Conservation (phyloP, 1,284 basidiomycete species). For the Ustilago cynodontis region DNA sequence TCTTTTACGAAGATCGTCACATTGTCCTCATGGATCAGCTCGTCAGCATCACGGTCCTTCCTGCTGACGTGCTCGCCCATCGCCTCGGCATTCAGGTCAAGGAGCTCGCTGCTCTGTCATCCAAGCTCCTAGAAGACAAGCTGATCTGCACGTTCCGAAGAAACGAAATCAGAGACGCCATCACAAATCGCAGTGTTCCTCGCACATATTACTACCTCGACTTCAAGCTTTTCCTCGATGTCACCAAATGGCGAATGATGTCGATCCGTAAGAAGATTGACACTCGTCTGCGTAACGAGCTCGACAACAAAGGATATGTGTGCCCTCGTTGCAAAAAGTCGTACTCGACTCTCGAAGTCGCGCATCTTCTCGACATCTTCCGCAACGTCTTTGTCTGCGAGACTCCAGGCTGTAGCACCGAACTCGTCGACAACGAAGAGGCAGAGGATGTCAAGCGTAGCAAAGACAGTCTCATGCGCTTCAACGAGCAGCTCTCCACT, state of each 20-base stretch:
- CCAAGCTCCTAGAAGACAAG: conserved; percentile 84
- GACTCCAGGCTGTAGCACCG: conserved; percentile 73
- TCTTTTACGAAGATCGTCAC: conserved; percentile 93
- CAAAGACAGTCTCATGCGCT: conserved; percentile 93
- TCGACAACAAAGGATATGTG: conserved; percentile 94
- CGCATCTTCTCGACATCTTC: conserved; percentile 80
- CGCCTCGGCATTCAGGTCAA: conserved; percentile 89
- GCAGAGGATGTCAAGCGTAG: conserved; percentile 84
- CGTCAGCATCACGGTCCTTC: conserved; percentile 86
- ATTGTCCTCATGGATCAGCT: conserved; percentile 94
- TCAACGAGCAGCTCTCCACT: conserved; percentile 89
- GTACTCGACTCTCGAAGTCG: conserved; percentile 87
- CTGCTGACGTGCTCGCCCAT: conserved; percentile 90
- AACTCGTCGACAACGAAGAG: conserved; percentile 91
- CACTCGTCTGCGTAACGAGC: conserved; percentile 65
- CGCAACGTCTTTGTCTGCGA: conserved; percentile 67
- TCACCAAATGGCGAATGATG: conserved; percentile 97
- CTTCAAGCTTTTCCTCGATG: conserved; percentile 93
- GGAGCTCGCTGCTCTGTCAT: conserved; percentile 91
- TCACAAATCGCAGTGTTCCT: conserved; percentile 41
- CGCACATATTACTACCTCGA: conserved; percentile 90
- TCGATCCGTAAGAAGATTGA: conserved; percentile 93
- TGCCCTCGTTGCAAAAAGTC: conserved; percentile 88
- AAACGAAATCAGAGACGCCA: conserved; percentile 57
- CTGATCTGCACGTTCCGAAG: conserved; percentile 73